Conservation (phyloP, 2,329 filamentous ascomycete species). For the Diatrype stigma region DNA sequence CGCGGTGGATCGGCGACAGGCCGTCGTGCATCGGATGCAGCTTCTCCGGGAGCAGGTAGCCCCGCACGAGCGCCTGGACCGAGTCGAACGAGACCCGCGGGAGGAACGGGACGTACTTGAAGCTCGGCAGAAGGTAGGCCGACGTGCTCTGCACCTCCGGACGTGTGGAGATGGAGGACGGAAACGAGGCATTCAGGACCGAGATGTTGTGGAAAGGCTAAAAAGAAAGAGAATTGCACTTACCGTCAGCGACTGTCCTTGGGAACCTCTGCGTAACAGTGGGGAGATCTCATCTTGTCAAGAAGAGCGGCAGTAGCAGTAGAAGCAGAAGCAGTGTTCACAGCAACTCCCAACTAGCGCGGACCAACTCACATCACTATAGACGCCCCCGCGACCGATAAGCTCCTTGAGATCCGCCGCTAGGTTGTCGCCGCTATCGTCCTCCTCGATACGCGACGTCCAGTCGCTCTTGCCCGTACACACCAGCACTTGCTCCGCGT, state of each 20-base stretch:
- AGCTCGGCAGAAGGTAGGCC: constrained; percentile 75
- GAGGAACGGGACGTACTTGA: constrained; percentile 73
- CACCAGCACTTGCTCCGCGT: constrained; percentile 78
- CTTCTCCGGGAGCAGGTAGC: constrained; percentile 59
- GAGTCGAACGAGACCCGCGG: constrained; percentile 57
- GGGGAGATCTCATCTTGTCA: too few relatives aligned
- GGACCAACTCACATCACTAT: constrained; percentile 56
- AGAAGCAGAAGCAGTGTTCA: too few relatives aligned
- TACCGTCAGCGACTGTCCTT: constrained; percentile 26
- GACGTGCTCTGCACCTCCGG: constrained; percentile 53
- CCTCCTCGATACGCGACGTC: constrained; percentile 80
- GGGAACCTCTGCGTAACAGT: neutral
- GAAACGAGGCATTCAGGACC: constrained; percentile 72
- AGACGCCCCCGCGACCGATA: constrained; percentile 61
- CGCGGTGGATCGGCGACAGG: constrained; percentile 54
- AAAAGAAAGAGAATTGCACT: constrained; percentile 10
- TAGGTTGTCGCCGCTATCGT: constrained; percentile 62
- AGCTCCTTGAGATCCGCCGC: constrained; percentile 69
- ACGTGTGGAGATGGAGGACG: constrained; percentile 46
- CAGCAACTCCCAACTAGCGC: neutral
- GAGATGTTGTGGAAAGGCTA: constrained; percentile 82
- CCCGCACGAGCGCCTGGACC: constrained; percentile 56
- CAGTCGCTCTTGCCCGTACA: constrained; percentile 79
- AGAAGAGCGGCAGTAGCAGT: neutral
- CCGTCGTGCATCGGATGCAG: constrained; percentile 59